Percentiles rank a stretch among this genome's conserved stretches.
Conservation (phyloP, 805 yeast species). For the Wickerhamomyces alni region DNA sequence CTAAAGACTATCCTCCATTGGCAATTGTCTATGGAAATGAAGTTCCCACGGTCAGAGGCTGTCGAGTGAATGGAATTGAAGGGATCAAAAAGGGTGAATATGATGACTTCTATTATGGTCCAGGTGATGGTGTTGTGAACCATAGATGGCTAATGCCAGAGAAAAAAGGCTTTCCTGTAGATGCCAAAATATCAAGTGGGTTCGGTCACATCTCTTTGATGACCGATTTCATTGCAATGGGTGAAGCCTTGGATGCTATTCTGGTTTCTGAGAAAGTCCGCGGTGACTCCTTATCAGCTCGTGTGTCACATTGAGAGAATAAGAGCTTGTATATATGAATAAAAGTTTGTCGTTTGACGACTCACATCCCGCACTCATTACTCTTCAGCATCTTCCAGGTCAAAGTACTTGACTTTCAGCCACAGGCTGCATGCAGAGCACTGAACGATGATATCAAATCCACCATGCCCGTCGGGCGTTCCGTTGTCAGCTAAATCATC, state of each 20-base stretch:
- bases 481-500: constrained; percentile 51
- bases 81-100: constrained; percentile 70
- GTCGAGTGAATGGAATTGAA: constrained; percentile 52
- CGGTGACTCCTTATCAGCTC: too few species aligned
- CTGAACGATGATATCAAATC: constrained; percentile 67
- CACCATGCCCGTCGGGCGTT: constrained; percentile 39
- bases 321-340: constrained; percentile 2
- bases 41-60: constrained; percentile 83
- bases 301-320: too few species aligned
- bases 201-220: constrained; percentile 78
- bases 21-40: constrained; percentile 75
- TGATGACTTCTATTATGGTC: constrained; percentile 74
- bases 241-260: constrained; percentile 61
- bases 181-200: constrained; percentile 55
- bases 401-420: constrained; percentile 69
- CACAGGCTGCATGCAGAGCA: constrained; percentile 83
- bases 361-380: background rate
- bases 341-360: too few species aligned
- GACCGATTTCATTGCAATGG: constrained; percentile 69
- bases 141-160: constrained; percentile 81
- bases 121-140: constrained; percentile 92
- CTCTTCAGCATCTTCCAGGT: constrained; percentile 27
- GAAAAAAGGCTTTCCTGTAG: constrained; percentile 62
- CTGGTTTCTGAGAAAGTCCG: constrained; percentile 53
- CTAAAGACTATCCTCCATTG: constrained; percentile 70